Conservation (phyloP, 805 yeast genomes). For the Pichia kluyveri region DNA sequence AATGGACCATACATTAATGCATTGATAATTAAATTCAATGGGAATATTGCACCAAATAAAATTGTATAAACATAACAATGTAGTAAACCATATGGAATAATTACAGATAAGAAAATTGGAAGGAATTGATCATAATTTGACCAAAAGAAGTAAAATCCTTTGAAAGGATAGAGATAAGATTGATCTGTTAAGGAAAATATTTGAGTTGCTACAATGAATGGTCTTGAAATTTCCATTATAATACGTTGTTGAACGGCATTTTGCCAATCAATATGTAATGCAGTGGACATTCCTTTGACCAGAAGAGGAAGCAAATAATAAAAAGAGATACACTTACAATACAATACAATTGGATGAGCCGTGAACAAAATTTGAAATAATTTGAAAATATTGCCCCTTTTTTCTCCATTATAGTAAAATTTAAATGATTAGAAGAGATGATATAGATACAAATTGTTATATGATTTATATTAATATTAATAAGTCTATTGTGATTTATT, state of each 20-base stretch:
- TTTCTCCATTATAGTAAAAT: too few relatives aligned
- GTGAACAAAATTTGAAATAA: too few relatives aligned
- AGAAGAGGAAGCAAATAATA: too few relatives aligned
- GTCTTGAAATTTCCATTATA: conserved; percentile 16
- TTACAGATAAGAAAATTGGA: conserved; percentile 18
- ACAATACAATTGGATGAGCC: too few relatives aligned
- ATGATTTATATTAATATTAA: neutral
- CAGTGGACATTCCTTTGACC: neutral
- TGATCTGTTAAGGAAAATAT: conserved; percentile 6
- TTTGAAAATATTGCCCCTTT: too few relatives aligned
- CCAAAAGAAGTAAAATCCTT: conserved; percentile 20
- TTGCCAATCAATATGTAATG: conserved; percentile 6
- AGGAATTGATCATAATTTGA: conserved; percentile 16
- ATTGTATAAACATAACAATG: conserved; percentile 14
- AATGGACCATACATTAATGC: conserved; percentile 20
- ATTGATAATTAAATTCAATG: conserved; percentile 17
- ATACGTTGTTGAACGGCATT: conserved; percentile 11
- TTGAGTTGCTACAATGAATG: conserved; percentile 13
- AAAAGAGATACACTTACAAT: too few relatives aligned
- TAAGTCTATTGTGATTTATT: neutral
- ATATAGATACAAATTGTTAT: too few relatives aligned
- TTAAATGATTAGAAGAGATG: conserved; percentile 7
- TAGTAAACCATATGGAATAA: conserved; percentile 17
- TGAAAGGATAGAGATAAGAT: conserved; percentile 16
- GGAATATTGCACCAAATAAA: conserved; percentile 15